Percentiles rank a stretch among this genome's conserved stretches.
Evolutionary conservation across 176 grass and related monocot genomes (phyloP).

Genomic region (Aegilops umbellulata): DNA sequence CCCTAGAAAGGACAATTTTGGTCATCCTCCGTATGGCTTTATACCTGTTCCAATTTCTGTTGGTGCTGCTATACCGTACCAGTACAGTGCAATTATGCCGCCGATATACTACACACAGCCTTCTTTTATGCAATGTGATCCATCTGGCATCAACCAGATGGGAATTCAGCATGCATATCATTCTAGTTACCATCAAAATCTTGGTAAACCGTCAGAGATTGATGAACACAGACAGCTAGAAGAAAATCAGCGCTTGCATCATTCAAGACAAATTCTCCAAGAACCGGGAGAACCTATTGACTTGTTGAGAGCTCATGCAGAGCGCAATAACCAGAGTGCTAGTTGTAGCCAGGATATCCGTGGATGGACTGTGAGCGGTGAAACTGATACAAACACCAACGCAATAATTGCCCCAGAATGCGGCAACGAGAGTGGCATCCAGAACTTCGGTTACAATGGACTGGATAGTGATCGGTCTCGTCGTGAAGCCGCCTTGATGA

Average conservation of each 20-base stretch:
- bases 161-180: slow-evolving; percentile 41
- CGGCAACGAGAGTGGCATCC: slow-evolving; percentile 66
- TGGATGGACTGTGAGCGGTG: slow-evolving; percentile 49
- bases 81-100: slow-evolving; percentile 62
- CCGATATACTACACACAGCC: slow-evolving; percentile 58
- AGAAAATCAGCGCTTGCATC: slow-evolving; percentile 38
- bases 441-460: slow-evolving; percentile 40
- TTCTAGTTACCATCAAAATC: slow-evolving; percentile 48
- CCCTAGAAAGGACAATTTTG: slow-evolving; percentile 36
- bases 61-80: slow-evolving; percentile 59
- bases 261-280: slow-evolving; percentile 36
- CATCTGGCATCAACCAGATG: slow-evolving; percentile 30
- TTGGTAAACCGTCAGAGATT: slow-evolving; percentile 12
- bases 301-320: slow-evolving; percentile 18
- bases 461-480: slow-evolving; percentile 36
- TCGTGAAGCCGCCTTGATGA: slow-evolving; percentile 83
- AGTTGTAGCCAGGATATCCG: slow-evolving; percentile 59
- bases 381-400: slow-evolving; percentile 58
- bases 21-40: slow-evolving; percentile 61
- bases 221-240: slow-evolving; percentile 38
- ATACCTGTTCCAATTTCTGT: slow-evolving; percentile 71
- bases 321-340: slow-evolving; percentile 44
- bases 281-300: slow-evolving; percentile 43
- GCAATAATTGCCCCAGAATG: slow-evolving; percentile 49
- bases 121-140: slow-evolving; percentile 50